phyloP scores from a whole-genome alignment of 2,329 filamentous ascomycete genomes.

The Fusarium solani-melongenae region DNA sequence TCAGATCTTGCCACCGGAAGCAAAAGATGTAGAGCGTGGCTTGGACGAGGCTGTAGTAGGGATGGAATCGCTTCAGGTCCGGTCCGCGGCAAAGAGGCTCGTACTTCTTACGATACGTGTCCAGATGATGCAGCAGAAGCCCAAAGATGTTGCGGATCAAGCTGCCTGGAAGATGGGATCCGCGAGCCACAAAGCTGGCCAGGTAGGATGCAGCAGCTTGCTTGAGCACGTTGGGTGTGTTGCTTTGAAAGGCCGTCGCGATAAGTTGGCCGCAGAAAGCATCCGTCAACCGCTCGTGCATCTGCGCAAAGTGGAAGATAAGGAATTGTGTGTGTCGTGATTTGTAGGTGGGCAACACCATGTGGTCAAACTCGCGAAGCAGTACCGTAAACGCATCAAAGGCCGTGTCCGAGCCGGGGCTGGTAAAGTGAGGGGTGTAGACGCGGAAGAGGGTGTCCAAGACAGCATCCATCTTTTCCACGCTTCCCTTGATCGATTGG shows the following conservation, averaged over 20 bases:
- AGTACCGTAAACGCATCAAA: constrained; percentile 82
- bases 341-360: constrained; percentile 90
- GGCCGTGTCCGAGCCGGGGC: constrained; percentile 75
- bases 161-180: constrained; percentile 80
- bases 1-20: constrained; percentile 95
- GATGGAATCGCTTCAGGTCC: constrained; percentile 83
- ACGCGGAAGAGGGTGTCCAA: constrained; percentile 89
- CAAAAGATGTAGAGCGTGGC: constrained; percentile 95
- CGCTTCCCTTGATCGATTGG: constrained; percentile 80
- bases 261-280: constrained; percentile 82
- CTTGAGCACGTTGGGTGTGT: constrained; percentile 77
- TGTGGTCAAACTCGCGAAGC: constrained; percentile 85
- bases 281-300: constrained; percentile 80
- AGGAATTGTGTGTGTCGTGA: constrained; percentile 96
- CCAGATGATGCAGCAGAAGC: constrained; percentile 81
- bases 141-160: constrained; percentile 86
- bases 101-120: constrained; percentile 77
- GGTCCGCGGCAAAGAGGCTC: constrained; percentile 83
- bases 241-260: constrained; percentile 62
- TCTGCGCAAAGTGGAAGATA: constrained; percentile 93
- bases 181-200: constrained; percentile 92
- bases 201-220: constrained; percentile 92
- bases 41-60: constrained; percentile 90
- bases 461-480: constrained; percentile 91
- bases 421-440: constrained; percentile 78